Evolutionary conservation across 805 yeast species (phyloP).

Genomic region (Yarrowia keelungensis): DNA sequence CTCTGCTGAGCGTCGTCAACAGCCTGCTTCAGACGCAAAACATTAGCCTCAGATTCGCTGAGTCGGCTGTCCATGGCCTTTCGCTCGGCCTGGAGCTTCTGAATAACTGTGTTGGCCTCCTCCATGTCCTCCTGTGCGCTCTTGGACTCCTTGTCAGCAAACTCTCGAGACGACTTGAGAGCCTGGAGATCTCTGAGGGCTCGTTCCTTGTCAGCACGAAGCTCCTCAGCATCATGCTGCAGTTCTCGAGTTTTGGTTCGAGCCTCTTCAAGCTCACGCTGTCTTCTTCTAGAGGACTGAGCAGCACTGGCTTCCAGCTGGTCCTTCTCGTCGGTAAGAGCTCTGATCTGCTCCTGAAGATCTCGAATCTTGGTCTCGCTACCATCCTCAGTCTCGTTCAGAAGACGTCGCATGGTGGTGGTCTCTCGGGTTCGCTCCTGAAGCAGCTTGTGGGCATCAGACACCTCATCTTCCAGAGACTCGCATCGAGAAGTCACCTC

Average conservation of each 20-base stretch:
- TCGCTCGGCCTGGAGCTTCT: constrained; percentile 44
- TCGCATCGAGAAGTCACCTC: constrained; percentile 70
- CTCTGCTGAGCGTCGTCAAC: constrained; percentile 51
- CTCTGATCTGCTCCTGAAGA: constrained; percentile 58
- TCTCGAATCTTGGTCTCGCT: constrained; percentile 62
- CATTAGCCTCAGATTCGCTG: constrained; percentile 47
- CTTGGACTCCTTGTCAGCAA: constrained; percentile 46
- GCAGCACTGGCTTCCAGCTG: constrained; percentile 63
- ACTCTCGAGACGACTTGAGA: constrained; percentile 44
- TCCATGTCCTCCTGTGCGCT: constrained; percentile 43
- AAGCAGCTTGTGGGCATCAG: constrained; percentile 71
- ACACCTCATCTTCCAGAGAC: constrained; percentile 79
- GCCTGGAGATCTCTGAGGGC: constrained; percentile 43
- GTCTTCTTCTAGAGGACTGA: constrained; percentile 59
- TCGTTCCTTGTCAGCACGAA: constrained; percentile 52
- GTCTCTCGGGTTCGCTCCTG: constrained; percentile 86
- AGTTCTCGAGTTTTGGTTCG: constrained; percentile 56
- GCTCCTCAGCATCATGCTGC: constrained; percentile 48
- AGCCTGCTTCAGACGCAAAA: constrained; percentile 48
- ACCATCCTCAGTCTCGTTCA: constrained; percentile 71
- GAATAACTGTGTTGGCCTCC: constrained; percentile 32
- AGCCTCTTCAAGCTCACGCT: constrained; percentile 71
- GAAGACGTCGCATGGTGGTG: constrained; percentile 68
- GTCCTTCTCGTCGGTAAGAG: constrained; percentile 66
- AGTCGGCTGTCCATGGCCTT: constrained; percentile 46